These are phyloP conservation scores for Kazachstania psychrophila DNA, from an alignment of 805 yeast genomes.

Conservation along the genomic window DNA sequence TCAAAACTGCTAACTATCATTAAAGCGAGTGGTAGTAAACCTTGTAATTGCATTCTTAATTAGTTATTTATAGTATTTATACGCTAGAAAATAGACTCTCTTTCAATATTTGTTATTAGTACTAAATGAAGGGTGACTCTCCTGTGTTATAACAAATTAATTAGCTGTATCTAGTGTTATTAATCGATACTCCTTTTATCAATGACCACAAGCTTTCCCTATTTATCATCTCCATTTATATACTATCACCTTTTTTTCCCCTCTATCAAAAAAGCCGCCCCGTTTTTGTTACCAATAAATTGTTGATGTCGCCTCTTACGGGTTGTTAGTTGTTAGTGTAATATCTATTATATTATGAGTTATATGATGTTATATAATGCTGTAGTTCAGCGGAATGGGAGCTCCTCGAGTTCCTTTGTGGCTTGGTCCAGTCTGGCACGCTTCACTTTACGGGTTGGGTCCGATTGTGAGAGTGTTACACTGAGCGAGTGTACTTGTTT, in stretches of 20 bases:
- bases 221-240: no score
- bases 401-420: neutral
- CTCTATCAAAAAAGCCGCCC: no score
- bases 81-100: neutral
- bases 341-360: no score
- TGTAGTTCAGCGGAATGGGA: slow-evolving; percentile 4
- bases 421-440: slow-evolving; percentile 26
- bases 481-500: slow-evolving; percentile 23
- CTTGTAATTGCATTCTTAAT: slow-evolving; percentile 15
- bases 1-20: slow-evolving; percentile 16
- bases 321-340: no score
- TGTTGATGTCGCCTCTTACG: no score
- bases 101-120: neutral
- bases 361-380: neutral
- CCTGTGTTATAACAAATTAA: no score
- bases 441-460: slow-evolving; percentile 22
- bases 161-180: no score
- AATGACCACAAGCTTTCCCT: no score
- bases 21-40: slow-evolving; percentile 25
- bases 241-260: no score
- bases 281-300: no score
- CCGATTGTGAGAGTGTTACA: slow-evolving; percentile 20
- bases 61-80: neutral
- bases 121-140: no score
- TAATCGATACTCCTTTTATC: no score